Conservation (phyloP, 164 flowering plant species). For the Chimonanthus salicifolius region DNA sequence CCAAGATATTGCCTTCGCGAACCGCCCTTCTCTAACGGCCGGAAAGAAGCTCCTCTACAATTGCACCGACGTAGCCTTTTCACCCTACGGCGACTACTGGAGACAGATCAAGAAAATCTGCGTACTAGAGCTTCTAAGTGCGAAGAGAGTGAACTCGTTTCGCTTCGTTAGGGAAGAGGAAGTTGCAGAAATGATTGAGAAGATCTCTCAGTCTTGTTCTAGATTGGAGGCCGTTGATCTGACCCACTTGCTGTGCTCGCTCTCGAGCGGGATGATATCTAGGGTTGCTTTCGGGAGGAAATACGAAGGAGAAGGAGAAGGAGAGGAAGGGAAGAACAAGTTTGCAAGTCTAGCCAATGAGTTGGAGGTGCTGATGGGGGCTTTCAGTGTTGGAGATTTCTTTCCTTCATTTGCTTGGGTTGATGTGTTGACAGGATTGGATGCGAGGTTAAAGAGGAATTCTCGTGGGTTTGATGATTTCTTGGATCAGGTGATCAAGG, state of each 20-base stretch:
- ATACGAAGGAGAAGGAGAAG: conserved; percentile 1
- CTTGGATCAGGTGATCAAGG: background rate
- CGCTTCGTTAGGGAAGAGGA: conserved; percentile 1
- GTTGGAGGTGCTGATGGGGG: background rate
- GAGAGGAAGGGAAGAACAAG: background rate
- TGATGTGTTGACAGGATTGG: background rate
- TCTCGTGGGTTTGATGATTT: background rate
- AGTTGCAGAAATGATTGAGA: background rate
- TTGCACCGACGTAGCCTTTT: background rate
- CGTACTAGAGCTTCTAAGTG: background rate
- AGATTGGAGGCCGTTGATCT: background rate
- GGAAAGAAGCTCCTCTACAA: background rate
- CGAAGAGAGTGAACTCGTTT: background rate
- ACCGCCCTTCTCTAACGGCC: background rate
- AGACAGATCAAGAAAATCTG: background rate
- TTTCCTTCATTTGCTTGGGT: conserved; percentile 3
- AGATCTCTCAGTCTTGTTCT: background rate
- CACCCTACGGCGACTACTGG: conserved; percentile 7
- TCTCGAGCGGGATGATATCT: background rate
- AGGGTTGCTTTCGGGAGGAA: conserved; percentile 6
- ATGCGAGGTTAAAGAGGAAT: background rate
- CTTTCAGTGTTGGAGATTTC: background rate
- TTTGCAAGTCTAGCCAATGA: background rate
- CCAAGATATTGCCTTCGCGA: background rate
- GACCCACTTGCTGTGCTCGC: background rate